phyloP scores from a whole-genome alignment of 2,329 filamentous ascomycete species.

The Fusarium acutatum region DNA sequence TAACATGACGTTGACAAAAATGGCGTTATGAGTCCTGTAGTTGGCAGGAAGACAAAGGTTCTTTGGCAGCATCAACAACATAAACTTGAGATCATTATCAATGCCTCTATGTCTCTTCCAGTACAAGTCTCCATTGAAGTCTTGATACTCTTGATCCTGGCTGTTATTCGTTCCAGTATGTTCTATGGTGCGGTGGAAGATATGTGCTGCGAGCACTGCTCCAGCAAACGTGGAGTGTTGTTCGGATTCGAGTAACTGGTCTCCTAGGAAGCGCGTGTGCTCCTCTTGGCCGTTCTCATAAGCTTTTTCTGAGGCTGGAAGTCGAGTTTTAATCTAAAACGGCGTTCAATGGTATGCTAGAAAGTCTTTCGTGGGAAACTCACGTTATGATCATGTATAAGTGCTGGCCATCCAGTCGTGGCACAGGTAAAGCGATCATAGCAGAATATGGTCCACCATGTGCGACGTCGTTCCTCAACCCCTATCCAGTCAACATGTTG shows the following conservation, averaged over 20 bases:
- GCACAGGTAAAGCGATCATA: conserved; percentile 16
- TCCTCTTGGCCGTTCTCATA: conserved; percentile 1
- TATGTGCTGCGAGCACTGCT: conserved; percentile 1
- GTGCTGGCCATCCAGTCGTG: conserved; percentile 16
- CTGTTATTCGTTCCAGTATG: not conserved
- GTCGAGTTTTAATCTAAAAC: conserved; percentile 2
- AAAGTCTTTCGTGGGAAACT: rapidly evolving
- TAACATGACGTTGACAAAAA: conserved; percentile 17
- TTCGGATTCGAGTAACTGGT: not conserved
- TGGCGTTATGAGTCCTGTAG: conserved; percentile 8
- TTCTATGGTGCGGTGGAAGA: conserved; percentile 15
- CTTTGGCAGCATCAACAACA: conserved; percentile 12
- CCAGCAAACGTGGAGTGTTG: conserved; percentile 6
- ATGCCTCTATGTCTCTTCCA: conserved; percentile 5
- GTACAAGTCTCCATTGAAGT: not conserved
- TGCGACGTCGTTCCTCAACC: conserved; percentile 8
- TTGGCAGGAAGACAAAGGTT: conserved; percentile 9
- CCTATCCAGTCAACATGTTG: not conserved
- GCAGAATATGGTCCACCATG: conserved; percentile 23
- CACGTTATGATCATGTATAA: not conserved
- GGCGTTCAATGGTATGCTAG: not conserved
- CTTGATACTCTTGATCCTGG: not conserved
- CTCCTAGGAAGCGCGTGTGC: not conserved
- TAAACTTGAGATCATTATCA: conserved; percentile 14
- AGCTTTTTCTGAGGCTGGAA: conserved; percentile 5